Evolutionary conservation across 306 rosid genomes (phyloP).

Genomic region (Trifolium fragiferum): DNA sequence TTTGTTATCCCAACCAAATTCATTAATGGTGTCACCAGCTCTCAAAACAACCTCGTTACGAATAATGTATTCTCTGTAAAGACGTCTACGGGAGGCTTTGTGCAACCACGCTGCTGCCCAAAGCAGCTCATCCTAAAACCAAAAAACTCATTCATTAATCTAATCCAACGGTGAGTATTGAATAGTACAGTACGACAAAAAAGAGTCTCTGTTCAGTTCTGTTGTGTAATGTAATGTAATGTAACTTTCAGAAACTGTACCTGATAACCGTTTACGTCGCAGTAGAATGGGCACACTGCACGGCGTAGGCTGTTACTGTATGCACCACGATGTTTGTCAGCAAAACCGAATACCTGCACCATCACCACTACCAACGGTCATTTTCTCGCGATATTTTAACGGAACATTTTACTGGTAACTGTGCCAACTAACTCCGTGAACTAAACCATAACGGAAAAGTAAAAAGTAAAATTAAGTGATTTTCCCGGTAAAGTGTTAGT

Average conservation of each 20-base stretch:
- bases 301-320: constrained; percentile 78
- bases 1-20: constrained; percentile 99
- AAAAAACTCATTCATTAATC: neutral
- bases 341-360: constrained; percentile 87
- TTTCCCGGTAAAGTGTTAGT: constrained; percentile 44
- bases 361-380: constrained; percentile 49
- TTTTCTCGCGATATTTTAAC: constrained; percentile 56
- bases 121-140: constrained; percentile 73
- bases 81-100: constrained; percentile 89
- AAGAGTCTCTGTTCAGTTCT: neutral
- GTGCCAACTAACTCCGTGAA: neutral
- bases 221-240: too few relatives aligned
- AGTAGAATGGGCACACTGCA: constrained; percentile 95
- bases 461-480: neutral
- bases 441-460: neutral
- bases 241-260: constrained; percentile 38
- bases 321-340: constrained; percentile 94
- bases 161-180: constrained; percentile 50
- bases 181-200: neutral
- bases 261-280: constrained; percentile 94
- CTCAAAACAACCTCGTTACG: constrained; percentile 83
- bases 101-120: constrained; percentile 99
- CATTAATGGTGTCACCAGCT: constrained; percentile 95
- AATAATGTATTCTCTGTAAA: constrained; percentile 87
- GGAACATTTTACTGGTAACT: constrained; percentile 20